phyloP scores from a whole-genome alignment of 495 filamentous ascomycete genomes.

The Trichoderma orchidacearum region DNA sequence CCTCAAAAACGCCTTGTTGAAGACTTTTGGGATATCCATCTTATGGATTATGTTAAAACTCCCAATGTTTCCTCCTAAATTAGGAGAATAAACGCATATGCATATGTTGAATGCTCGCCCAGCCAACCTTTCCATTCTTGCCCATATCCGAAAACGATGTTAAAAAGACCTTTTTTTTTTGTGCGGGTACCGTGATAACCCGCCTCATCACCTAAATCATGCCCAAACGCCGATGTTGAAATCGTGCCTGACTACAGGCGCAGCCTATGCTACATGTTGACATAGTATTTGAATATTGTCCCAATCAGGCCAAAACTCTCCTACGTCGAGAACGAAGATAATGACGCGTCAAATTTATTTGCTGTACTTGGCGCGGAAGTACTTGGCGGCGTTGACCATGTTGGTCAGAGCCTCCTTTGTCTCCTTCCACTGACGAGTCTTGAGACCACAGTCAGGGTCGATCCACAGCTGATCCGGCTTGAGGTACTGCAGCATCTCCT shows the following conservation, averaged over 20 bases:
- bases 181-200: not conserved
- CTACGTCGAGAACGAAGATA: conserved; percentile 51
- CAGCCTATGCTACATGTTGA: conserved; percentile 60
- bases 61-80: not conserved
- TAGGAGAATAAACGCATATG: not conserved
- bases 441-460: conserved; percentile 97
- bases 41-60: not conserved
- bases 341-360: conserved; percentile 18
- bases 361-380: conserved; percentile 77
- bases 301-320: conserved; percentile 84
- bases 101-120: conserved; percentile 5
- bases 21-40: not conserved
- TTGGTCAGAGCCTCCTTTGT: conserved; percentile 83
- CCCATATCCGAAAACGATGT: not conserved
- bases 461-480: conserved; percentile 94
- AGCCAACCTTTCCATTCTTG: not conserved
- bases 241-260: conserved; percentile 3
- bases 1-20: conserved; percentile 1
- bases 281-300: conserved; percentile 90
- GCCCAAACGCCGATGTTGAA: conserved; percentile 10
- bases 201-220: not conserved
- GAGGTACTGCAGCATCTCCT: conserved; percentile 93
- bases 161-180: not conserved
- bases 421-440: conserved; percentile 95
- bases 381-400: conserved; percentile 94